A percentile compares a stretch with the other conserved stretches of the same genome.
phyloP scores from a whole-genome alignment of 495 filamentous ascomycete species.

The Penicillium roqueforti region DNA sequence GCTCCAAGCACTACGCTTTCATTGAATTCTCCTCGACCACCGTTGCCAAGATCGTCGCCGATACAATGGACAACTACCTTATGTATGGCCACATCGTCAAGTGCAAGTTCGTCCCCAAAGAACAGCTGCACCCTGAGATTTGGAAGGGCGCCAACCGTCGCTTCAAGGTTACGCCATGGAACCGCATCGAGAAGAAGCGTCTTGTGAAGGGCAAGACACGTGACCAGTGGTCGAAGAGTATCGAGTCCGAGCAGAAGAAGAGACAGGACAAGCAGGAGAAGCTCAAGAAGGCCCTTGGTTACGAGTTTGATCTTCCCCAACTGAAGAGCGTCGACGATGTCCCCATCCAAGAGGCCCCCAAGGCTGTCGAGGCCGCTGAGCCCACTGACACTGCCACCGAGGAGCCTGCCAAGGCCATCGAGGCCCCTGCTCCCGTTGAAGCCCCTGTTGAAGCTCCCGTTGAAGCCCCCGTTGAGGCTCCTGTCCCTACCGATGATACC shows the following conservation, averaged over 20 bases:
- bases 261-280: constrained; percentile 63
- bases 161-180: constrained; percentile 83
- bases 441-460: constrained; percentile 12
- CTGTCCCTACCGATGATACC: constrained; percentile 29
- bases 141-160: constrained; percentile 85
- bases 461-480: constrained; percentile 11
- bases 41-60: constrained; percentile 83
- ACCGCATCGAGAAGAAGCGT: constrained; percentile 70
- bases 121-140: constrained; percentile 72
- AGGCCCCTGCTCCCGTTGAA: constrained; percentile 22
- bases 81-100: constrained; percentile 90
- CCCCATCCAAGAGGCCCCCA: constrained; percentile 35
- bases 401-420: constrained; percentile 30
- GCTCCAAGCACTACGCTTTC: constrained; percentile 88
- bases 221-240: constrained; percentile 70
- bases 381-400: constrained; percentile 18
- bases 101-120: constrained; percentile 69
- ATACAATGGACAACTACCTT: constrained; percentile 97
- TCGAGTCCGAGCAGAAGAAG: constrained; percentile 64
- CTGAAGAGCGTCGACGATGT: constrained; percentile 65
- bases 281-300: constrained; percentile 76
- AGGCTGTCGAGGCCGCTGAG: constrained; percentile 27
- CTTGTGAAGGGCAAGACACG: constrained; percentile 66
- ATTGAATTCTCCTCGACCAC: constrained; percentile 75
- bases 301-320: constrained; percentile 73